Evolutionary conservation across 2,329 filamentous ascomycete species (phyloP), one percentile per base, ranked within the genome.

Genomic region (Pseudogymnoascus sp.): DNA sequence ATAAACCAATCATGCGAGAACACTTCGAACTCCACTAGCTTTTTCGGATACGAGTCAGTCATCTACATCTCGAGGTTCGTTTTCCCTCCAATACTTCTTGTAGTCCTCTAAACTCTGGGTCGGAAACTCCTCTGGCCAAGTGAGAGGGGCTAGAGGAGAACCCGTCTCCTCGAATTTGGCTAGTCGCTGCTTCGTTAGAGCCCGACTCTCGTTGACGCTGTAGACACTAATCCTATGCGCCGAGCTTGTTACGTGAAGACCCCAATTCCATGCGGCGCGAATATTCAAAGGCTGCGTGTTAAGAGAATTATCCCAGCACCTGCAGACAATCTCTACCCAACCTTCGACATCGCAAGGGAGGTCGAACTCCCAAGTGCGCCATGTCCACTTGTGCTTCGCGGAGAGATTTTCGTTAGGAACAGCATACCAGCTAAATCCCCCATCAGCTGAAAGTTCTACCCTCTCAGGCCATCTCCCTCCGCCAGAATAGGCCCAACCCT

Each of bases 401-500:
- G 80, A 83, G 64, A 90, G 65, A 1, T 87, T 84, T 59, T 86
- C 80, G 0, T 75, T 74, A 0, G 86, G 86, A 0, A 88, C 87
- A 68, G 88, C 85, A 61, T 83, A 80, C 87, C 87, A 89, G 1
- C 80, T 83, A 62, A 76, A 77, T 40, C 87, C 87, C 23, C 82
- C 83, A 69, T 90, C 86, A 31, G 85, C 75, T 63, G 82, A 86
- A 33, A 89, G 76, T 66, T 90, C 87, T 2, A 90, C 86, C n/a
- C 87, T 82, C 52, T 86, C 79, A 65, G 89, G 86, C 70, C 80
- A 79, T 33, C 84, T 80, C 1, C 87, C 87, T 49, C 87, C 87
- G 28, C 87, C 87, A 0, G 85, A 86, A 69, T 87, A 88, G 1
- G 87, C 87, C 70, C 88, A 90, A 0, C 87, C 87, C 60, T 80